These are phyloP conservation scores for Beauveria sp. DNA, from an alignment of 2,329 filamentous ascomycete species.

Conservation along the genomic window DNA sequence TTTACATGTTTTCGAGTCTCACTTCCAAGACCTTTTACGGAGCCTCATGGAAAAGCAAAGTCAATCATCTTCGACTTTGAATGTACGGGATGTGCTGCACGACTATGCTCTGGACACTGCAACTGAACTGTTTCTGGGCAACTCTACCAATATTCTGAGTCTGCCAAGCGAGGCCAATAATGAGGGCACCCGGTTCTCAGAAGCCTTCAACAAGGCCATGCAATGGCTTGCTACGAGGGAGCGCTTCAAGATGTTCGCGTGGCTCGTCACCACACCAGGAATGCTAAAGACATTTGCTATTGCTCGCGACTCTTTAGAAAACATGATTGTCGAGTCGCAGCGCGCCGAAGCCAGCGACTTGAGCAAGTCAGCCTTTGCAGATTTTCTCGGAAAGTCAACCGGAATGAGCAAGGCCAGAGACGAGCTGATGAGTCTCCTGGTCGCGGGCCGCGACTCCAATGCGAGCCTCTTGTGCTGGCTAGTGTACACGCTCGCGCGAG, in stretches of 20 bases:
- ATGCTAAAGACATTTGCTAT: background rate
- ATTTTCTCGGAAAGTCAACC: background rate
- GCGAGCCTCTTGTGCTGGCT: constrained; percentile 9
- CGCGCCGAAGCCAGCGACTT: background rate
- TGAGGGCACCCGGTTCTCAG: constrained; percentile 1
- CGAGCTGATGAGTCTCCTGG: constrained; percentile 6
- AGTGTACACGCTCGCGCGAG: constrained; percentile 8
- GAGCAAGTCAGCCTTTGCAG: background rate
- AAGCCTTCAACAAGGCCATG: constrained; percentile 1
- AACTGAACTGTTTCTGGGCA: constrained; percentile 3
- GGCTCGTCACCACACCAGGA: constrained; percentile 4
- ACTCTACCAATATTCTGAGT: constrained; percentile 1
- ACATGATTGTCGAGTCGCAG: constrained; percentile 8
- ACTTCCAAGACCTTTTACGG: constrained; percentile 3
- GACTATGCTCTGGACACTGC: constrained; percentile 4
- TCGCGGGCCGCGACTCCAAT: constrained; percentile 5
- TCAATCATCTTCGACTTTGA: background rate
- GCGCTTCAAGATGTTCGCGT: constrained; percentile 11
- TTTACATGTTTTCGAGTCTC: background rate
- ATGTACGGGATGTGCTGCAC: background rate
- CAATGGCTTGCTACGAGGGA: constrained; percentile 6
- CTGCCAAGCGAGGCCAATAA: background rate
- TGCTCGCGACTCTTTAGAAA: constrained; percentile 10
- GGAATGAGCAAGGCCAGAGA: background rate
- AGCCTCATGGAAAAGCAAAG: background rate